Base-by-base conservation (phyloP, 1,139 yeast species). In the Yamadazyma trypodendri region DNA sequence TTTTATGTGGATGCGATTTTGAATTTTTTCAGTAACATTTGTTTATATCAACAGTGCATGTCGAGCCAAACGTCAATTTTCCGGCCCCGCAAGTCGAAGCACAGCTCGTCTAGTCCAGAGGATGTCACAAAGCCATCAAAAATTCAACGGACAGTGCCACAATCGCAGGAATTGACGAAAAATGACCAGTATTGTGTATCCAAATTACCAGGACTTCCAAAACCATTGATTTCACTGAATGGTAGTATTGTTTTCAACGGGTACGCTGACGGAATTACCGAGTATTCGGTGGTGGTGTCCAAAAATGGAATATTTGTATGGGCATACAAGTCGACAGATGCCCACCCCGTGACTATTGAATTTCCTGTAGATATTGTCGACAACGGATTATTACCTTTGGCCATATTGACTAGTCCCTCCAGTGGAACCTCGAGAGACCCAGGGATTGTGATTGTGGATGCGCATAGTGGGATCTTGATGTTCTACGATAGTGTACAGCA, bases 401-500 rank as follows among this genome's bases (percentile, higher is more conserved):
- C 88, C 3, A 68, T 80, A 2, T 63, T 88, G 28, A 82, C 89
- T 1, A 68, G 78, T 13, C 89, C 95, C 3, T 61, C 80, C 0
- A 77, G 83, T 2, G 82, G 81, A 1, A 59, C 71, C 20, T 58
- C 65, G 18, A 56, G 51, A 12, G 90, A 83, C 45, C 92, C 94
- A 0, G 94, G 95, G 5, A 58, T 85, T 34, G 77, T 81, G 2
- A 72, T 81, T 7, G 65, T 84, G 14, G 77, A 79, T 48, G 64
- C 84, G 0, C 54, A 65, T 13, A 51, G 77, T 3, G 90, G 96
- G 1, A 46, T 63, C 32, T 58, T 82, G 37, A 71, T 73, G 35
- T 84, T 79, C 55, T 79, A 81, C 65, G 89, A 83, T 51, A 72
- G 84, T 37, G 77, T 84, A 6, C 81, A 77, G 38, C 79, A 78